Base-by-base conservation (phyloP, 2,329 filamentous ascomycete genomes). In the Scytalidium sp. region DNA sequence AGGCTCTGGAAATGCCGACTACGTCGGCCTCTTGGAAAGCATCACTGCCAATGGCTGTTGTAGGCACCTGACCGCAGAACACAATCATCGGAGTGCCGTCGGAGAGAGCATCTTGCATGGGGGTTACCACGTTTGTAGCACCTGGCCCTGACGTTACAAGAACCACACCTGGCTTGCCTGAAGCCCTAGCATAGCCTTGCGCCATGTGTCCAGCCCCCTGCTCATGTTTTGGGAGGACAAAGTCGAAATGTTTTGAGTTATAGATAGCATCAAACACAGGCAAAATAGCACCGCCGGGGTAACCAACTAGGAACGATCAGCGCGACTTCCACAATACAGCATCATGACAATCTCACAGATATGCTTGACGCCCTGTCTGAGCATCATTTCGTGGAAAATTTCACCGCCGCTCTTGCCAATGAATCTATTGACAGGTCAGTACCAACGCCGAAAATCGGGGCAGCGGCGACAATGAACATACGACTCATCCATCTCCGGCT, bases 361-460 rank as follows among this genome's bases (percentile, higher is more conserved):
- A 70, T 97, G 90, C 75, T 97, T 94, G 50, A 99, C 93, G 61
- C 79, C 82, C 62, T 93, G 88, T 65, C 93, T 81, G 54, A 96
- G 79, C 92, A 99, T 97, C 93, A 97, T 97, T 74, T 97, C 93
- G 71, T 97, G 92, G 72, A 97, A 96, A 62, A 97, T 97, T 71
- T 97, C 87, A 66, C 94, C 94, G 66, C 94, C 93, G 45, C 84
- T 96, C 79, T 92, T 93, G 56, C 93, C 93, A 65, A 97, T 90
- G 70, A 97, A 96, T 53, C 86, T 90, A 58, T 49, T 50, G 46
- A 20, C 29, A 27, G 4, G 53, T 57, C 23, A 57, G 50, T 50
- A 42, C 47, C n/a, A n/a, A n/a, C n/a, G n/a, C n/a, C n/a, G 39
- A 19, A 19, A 25, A 13, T 19, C 22, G n/a, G 49, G 49, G 52